Conservation (phyloP, 805 yeast genomes). For the Saturnispora dispora region DNA sequence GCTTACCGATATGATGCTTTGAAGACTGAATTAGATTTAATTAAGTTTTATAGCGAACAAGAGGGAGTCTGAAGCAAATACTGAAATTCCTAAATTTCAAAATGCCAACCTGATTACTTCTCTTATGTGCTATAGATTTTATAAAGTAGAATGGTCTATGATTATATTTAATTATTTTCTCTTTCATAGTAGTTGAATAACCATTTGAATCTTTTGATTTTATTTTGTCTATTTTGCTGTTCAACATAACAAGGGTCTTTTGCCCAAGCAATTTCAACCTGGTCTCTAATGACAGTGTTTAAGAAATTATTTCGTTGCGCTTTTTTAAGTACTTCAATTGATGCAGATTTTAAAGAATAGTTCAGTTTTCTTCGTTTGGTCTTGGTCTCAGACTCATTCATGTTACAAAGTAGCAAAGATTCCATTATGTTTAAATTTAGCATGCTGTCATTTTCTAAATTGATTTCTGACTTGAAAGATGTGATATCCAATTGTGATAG, state of each 20-base stretch:
- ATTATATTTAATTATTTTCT: background rate
- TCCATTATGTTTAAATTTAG: background rate
- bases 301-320: background rate
- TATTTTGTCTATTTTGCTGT: background rate
- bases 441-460: background rate
- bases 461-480: background rate
- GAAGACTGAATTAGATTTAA: conserved; percentile 58
- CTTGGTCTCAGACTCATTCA: background rate
- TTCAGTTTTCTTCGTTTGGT: background rate
- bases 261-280: background rate
- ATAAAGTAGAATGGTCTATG: background rate
- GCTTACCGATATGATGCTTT: conserved; percentile 79
- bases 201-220: background rate
- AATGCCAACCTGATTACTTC: background rate
- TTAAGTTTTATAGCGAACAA: conserved; percentile 42
- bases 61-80: background rate
- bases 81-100: background rate
- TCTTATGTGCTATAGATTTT: background rate
- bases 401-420: background rate
- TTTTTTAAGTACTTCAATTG: background rate
- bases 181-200: background rate
- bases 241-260: background rate
- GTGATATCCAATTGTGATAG: background rate
- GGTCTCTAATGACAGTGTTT: background rate
- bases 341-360: background rate